These are phyloP conservation scores for Aschersonia sp. DNA, from an alignment of 2,329 filamentous ascomycete species.

Conservation along the genomic window DNA sequence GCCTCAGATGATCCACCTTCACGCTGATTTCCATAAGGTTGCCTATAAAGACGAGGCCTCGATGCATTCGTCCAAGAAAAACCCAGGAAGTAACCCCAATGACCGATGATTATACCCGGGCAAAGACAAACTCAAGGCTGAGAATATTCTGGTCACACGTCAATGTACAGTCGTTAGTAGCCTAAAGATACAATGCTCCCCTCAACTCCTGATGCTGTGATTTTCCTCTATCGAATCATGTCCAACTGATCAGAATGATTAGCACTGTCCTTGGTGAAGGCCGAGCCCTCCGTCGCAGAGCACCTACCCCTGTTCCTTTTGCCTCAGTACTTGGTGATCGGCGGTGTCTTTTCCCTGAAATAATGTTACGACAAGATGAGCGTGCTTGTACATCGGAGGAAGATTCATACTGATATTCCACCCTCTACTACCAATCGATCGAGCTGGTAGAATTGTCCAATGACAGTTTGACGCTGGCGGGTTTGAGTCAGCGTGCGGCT, in stretches of 20 bases:
- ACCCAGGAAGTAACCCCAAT: too few relatives aligned
- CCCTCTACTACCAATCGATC: slow-evolving; percentile 88
- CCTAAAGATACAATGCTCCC: slow-evolving; percentile 4
- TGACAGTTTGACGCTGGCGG: slow-evolving; percentile 73
- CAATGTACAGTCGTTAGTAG: slow-evolving; percentile 1
- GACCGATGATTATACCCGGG: too few relatives aligned
- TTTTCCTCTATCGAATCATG: slow-evolving; percentile 1
- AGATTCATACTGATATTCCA: slow-evolving; percentile 51
- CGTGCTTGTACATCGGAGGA: too few relatives aligned
- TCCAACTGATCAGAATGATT: slow-evolving; percentile 2
- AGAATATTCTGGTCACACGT: neutral
- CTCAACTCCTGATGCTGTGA: neutral
- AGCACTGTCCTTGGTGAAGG: neutral
- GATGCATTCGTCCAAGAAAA: too few relatives aligned
- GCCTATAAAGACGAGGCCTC: too few relatives aligned
- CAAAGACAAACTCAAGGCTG: neutral
- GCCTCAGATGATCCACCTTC: too few relatives aligned
- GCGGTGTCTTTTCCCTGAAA: slow-evolving; percentile 55
- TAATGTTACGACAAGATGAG: neutral
- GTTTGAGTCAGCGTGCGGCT: slow-evolving; percentile 3
- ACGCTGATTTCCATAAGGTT: too few relatives aligned
- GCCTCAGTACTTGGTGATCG: slow-evolving; percentile 50
- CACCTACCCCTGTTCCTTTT: slow-evolving; percentile 66
- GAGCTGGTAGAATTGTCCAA: slow-evolving; percentile 90
- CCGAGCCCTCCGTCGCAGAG: neutral